Base-by-base conservation (phyloP, 2,329 filamentous ascomycete species). In the Blastomyces gilchristii region DNA sequence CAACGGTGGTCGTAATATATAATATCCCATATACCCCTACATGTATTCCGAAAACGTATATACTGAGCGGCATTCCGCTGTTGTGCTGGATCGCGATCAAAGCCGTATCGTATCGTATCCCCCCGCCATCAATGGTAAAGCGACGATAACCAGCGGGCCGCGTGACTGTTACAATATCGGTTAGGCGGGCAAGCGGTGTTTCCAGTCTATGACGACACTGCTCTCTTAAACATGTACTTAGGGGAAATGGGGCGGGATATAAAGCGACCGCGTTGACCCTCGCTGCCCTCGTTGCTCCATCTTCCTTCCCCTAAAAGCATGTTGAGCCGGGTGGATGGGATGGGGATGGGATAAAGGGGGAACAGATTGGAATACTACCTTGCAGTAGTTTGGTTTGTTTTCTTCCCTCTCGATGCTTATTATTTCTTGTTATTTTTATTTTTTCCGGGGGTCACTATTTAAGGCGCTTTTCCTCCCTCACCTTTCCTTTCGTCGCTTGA, bases 181-280 rank as follows among this genome's bases (percentile, higher is more conserved):
- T 45, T 37, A 56, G 28, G 39, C 37, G 22, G 34, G 41, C 43
- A 56, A 56, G 57, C 52, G n/a, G 16, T 41, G 25, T 22, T 41
- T 8, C 31, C 31, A 31, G 59, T 16, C 28, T 16, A 34, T 61
- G 66, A 68, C 65, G 69, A 69, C 69, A 68, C 67, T 63, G 67
- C 71, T 76, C 74, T 76, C 74, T 71, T 77, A 70, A 70, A 79
- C 76, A 75, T 79, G 77, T 75, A 79, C 77, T 79, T 79, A 79
- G 76, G 73, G 77, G 77, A 76, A 74, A 71, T 64, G 63, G 68
- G 53, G 60, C 63, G 56, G 63, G 52, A 61, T 66, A 67, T 67
- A 65, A 65, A 64, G 68, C 64, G 67, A 66, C 68, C 66, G 60
- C 52, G 41, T 11, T 37, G 41, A 49, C 60, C 34, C 31, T 7